Evolutionary conservation across 2,329 filamentous ascomycete species (phyloP).

Genomic region (Pseudocercospora fijiensis): DNA sequence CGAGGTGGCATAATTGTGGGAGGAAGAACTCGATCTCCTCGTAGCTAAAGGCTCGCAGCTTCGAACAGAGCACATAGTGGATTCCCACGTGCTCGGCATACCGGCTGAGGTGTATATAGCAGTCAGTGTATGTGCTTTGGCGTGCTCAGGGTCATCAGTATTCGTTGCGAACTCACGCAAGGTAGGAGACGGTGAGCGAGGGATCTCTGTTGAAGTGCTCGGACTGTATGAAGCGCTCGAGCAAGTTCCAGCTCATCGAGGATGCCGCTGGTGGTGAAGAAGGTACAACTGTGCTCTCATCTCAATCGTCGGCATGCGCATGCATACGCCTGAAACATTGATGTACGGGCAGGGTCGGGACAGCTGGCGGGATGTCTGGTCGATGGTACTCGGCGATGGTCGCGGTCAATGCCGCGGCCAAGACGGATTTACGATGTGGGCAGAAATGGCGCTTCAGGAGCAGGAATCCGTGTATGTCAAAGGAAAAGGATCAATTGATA

Average conservation of each 20-base stretch:
- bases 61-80: constrained; percentile 83
- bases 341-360: neutral
- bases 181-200: constrained; percentile 82
- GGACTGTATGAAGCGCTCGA: constrained; percentile 88
- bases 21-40: constrained; percentile 93
- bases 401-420: neutral
- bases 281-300: neutral
- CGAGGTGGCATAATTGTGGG: constrained; percentile 78
- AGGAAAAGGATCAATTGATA: no score
- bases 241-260: constrained; percentile 70
- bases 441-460: neutral
- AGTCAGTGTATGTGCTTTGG: constrained; percentile 17
- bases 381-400: neutral
- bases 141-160: neutral
- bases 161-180: constrained; percentile 63
- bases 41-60: constrained; percentile 84
- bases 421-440: neutral
- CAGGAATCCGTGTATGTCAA: neutral
- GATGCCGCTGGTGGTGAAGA: constrained; percentile 14
- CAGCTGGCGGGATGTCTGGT: neutral
- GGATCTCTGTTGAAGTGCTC: constrained; percentile 92
- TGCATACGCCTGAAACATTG: neutral
- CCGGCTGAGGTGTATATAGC: constrained; percentile 54
- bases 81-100: constrained; percentile 89
- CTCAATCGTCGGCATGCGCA: neutral